Evolutionary conservation across 83 land plant genomes (phyloP).

Genomic region (Picea engelmannii): DNA sequence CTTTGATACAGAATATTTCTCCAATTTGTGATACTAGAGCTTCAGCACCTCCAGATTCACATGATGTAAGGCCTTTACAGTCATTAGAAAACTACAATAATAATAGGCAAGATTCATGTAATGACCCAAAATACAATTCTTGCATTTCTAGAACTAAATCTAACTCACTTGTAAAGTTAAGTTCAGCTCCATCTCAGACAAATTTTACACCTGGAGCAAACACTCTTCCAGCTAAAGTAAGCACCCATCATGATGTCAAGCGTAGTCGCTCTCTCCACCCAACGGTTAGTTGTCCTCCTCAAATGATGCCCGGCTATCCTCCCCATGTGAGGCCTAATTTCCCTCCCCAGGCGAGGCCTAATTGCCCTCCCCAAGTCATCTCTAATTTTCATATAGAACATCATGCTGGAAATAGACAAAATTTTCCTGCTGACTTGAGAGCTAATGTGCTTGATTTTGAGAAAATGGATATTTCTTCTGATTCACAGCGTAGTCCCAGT

Average conservation of each 20-base stretch:
- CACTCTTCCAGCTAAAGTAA: not conserved
- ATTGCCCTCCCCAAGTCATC: not conserved
- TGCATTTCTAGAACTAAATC: not conserved
- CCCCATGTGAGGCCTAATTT: not conserved
- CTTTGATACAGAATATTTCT: not conserved
- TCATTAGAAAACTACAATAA: not conserved
- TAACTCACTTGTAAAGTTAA: not conserved
- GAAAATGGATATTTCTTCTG: conserved; percentile 22
- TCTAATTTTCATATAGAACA: not conserved
- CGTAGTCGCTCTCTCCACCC: no score
- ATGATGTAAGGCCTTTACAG: not conserved
- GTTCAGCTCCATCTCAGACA: not conserved
- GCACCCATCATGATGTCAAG: not conserved
- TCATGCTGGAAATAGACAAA: not conserved
- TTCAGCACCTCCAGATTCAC: conserved; percentile 5
- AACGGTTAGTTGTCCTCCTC: not conserved
- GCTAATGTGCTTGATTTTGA: conserved; percentile 10
- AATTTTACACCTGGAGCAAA: not conserved
- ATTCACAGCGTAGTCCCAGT: conserved; percentile 10
- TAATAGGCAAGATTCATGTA: conserved; percentile 4
- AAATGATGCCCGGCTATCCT: not conserved
- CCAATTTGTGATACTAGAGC: conserved; percentile 5
- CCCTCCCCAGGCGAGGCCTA: not conserved
- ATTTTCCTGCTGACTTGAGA: conserved; percentile 12
- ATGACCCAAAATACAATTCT: not conserved